These are phyloP conservation scores for Phytophthora melonis DNA, from an alignment of 352 stramenopile genomes.

Conservation along the genomic window DNA sequence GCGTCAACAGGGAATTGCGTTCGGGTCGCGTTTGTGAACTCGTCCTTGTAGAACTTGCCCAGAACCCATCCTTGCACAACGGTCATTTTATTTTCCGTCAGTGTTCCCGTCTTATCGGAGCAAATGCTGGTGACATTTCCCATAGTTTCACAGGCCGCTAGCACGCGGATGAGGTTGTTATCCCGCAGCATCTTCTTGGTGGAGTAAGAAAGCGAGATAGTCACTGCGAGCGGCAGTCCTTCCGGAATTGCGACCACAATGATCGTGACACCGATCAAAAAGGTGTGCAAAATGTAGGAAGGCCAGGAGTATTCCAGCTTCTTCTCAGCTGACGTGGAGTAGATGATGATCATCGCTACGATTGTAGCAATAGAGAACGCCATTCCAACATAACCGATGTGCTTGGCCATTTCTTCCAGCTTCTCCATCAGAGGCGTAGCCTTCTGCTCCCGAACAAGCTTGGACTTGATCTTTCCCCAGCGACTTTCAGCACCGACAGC, in stretches of 20 bases:
- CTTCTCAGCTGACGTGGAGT: slow-evolving; percentile 64
- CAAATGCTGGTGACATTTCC: slow-evolving; percentile 98
- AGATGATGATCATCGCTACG: slow-evolving; percentile 89
- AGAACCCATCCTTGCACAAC: slow-evolving; percentile 93
- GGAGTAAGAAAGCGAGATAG: slow-evolving; percentile 95
- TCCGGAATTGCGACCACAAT: slow-evolving; percentile 96
- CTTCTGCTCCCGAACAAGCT: slow-evolving; percentile 89
- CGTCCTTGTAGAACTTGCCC: slow-evolving; percentile 65
- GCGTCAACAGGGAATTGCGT: slow-evolving; percentile 46
- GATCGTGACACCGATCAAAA: slow-evolving; percentile 95
- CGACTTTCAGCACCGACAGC: slow-evolving; percentile 83
- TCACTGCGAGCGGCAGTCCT: slow-evolving; percentile 94
- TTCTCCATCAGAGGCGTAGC: slow-evolving; percentile 94
- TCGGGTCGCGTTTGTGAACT: slow-evolving; percentile 24
- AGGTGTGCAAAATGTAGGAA: slow-evolving; percentile 93
- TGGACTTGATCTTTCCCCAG: slow-evolving; percentile 94
- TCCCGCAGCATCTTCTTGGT: slow-evolving; percentile 99
- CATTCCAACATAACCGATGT: slow-evolving; percentile 90
- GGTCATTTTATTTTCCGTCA: slow-evolving; percentile 99
- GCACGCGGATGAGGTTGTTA: slow-evolving; percentile 98
- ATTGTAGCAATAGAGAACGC: slow-evolving; percentile 90
- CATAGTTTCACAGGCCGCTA: slow-evolving; percentile 99
- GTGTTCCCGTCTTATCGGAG: slow-evolving; percentile 97
- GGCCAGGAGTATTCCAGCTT: slow-evolving; percentile 74
- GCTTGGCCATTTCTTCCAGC: slow-evolving; percentile 91